phyloP scores from a whole-genome alignment of 2,329 filamentous ascomycete species.

The Nannizziopsis barbatae region DNA sequence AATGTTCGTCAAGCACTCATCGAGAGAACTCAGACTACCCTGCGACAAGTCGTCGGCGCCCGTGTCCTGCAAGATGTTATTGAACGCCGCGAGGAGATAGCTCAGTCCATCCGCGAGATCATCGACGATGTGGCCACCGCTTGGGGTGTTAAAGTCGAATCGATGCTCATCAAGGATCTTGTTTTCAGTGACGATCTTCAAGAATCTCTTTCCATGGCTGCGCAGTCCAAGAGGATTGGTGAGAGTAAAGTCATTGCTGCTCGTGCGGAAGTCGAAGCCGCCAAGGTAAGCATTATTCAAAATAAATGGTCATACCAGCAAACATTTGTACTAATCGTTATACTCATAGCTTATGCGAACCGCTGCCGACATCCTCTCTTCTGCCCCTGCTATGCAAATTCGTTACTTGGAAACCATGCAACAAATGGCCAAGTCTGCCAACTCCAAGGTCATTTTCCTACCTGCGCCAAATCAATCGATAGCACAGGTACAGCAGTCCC shows the following conservation, averaged over 20 bases:
- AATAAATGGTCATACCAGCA: neutral
- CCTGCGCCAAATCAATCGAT: conserved; percentile 53
- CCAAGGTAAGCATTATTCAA: conserved; percentile 63
- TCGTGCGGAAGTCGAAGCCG: conserved; percentile 88
- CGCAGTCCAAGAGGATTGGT: conserved; percentile 95
- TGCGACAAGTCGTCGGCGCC: conserved; percentile 91
- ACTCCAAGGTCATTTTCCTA: conserved; percentile 77
- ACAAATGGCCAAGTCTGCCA: conserved; percentile 85
- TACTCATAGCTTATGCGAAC: conserved; percentile 37
- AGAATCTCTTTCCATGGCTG: conserved; percentile 94
- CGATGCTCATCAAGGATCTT: conserved; percentile 99
- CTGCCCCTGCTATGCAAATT: conserved; percentile 95
- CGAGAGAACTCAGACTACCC: conserved; percentile 93
- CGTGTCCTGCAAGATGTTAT: conserved; percentile 96
- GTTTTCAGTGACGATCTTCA: conserved; percentile 93
- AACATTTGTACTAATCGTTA: neutral
- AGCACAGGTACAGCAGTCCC: conserved; percentile 30
- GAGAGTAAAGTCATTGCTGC: conserved; percentile 98
- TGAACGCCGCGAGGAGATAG: conserved; percentile 93
- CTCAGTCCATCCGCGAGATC: conserved; percentile 87
- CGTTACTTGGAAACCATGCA: conserved; percentile 98
- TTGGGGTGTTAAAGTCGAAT: conserved; percentile 94
- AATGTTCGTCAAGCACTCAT: conserved; percentile 93
- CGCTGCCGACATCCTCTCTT: conserved; percentile 85
- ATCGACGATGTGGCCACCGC: conserved; percentile 89